Base-by-base conservation (phyloP, 1,284 basidiomycete species). In the Coriolopsis trogii region DNA sequence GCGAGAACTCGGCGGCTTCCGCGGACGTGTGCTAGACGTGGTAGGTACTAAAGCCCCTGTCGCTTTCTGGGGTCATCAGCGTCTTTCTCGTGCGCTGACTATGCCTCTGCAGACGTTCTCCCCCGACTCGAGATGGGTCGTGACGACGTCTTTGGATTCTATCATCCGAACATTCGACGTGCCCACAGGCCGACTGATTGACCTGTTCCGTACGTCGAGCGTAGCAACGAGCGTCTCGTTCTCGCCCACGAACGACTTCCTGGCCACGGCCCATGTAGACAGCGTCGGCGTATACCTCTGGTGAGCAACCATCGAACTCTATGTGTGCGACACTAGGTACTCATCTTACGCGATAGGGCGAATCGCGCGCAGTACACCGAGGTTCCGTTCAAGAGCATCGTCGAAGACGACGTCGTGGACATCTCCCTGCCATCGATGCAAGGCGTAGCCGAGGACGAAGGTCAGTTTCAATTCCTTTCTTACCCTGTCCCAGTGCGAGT, bases 111-210 rank as follows among this genome's bases (percentile, higher is more conserved):
- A 95, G 93, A 80, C 89, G 0, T 97, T 98, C 70, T 97, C 95
- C 6, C 85, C 93, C 2, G 95, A 98, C 68, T 95, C 93, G 3
- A 79, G 95, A 55, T 98, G 96, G 96, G 75, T 99, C 33, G 81
- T 98, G 31, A 77, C 87, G 0, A 87, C 92, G 2, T 94, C 95
- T 10, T 76, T 96, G 46, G 97, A 99, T 68, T 93, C 91, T 1
- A 80, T 91, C 41, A 91, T 99, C 60, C 86, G 97, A 39, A 99
- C 97, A 0, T 99, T 94, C 67, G 97, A 99, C 68, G 82, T 99
- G 18, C 96, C 97, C 0, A 94, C 94, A 9, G 93, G 95, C 3
- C 80, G 86, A 24, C 77, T 99, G 30, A 91, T 99, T 46, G 94
- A 99, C 65, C 93, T 88, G 0, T 99, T 99, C 79, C 81, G 84